phyloP scores from a whole-genome alignment of 371 early-diverging fungal species.

The Cokeromyces recurvatus region DNA sequence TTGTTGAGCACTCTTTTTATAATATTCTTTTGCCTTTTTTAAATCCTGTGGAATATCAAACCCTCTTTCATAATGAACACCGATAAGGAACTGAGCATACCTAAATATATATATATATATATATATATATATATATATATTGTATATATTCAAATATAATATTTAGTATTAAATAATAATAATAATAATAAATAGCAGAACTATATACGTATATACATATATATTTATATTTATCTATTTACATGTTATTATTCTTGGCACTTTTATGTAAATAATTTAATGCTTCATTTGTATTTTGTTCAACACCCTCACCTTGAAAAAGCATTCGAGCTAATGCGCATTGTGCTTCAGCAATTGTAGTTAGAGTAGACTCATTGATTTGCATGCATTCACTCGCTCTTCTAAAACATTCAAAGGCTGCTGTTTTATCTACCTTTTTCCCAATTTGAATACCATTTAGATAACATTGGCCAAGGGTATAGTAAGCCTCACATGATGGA shows the following conservation, averaged over 20 bases:
- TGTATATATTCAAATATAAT: too few relatives aligned
- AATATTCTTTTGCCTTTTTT: constrained; percentile 27
- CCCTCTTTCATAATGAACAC: constrained; percentile 43
- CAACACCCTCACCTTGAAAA: constrained; percentile 34
- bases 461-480: constrained; percentile 19
- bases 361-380: constrained; percentile 8
- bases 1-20: constrained; percentile 33
- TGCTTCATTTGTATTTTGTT: constrained; percentile 27
- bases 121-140: too few relatives aligned
- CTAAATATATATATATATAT: constrained; percentile 9
- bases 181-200: too few relatives aligned
- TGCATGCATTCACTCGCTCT: constrained; percentile 5
- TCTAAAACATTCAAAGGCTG: constrained; percentile 18
- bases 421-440: constrained; percentile 3
- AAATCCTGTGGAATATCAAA: constrained; percentile 25
- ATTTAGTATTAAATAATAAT: too few relatives aligned
- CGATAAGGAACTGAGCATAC: constrained; percentile 43
- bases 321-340: constrained; percentile 36
- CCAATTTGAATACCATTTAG: constrained; percentile 4
- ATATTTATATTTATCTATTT: too few relatives aligned
- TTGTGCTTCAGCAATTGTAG: constrained; percentile 25
- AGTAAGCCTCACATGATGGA: constrained; percentile 19
- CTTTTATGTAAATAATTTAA: constrained; percentile 28
- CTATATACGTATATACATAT: too few relatives aligned
- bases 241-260: constrained; percentile 40